phyloP scores from a whole-genome alignment of 148 eudicot genomes.

The Vaccinium myrtillus region DNA sequence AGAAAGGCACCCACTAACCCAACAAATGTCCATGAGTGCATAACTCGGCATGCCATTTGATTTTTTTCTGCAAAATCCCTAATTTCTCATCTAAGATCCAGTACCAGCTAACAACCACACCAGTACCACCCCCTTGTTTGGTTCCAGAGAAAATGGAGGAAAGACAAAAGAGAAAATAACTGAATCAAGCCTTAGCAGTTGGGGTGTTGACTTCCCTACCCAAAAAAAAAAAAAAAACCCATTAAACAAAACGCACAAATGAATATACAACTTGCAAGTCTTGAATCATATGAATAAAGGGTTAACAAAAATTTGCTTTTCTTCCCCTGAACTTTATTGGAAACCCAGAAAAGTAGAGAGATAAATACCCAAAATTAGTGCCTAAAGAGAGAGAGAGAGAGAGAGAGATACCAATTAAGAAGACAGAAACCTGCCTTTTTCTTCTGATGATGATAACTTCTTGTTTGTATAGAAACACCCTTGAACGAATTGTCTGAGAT shows the following conservation, averaged over 20 bases:
- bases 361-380: not conserved
- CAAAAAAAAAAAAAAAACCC: not conserved
- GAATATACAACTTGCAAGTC: not conserved
- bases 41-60: conserved; percentile 50
- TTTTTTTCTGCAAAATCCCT: not conserved
- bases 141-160: not conserved
- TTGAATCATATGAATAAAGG: not conserved
- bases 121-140: not conserved
- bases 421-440: not conserved
- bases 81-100: not conserved
- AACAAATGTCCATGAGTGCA: conserved; percentile 64
- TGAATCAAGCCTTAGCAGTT: not conserved
- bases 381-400: not conserved
- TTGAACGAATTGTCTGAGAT: not conserved
- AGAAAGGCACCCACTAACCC: conserved; percentile 83
- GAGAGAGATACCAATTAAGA: not conserved
- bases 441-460: not conserved
- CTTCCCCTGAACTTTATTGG: not conserved
- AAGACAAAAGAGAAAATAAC: not conserved
- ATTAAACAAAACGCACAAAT: not conserved
- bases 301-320: not conserved
- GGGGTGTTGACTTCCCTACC: not conserved
- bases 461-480: not conserved
- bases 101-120: not conserved
- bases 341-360: conserved; percentile 1